Conservation (phyloP, 495 filamentous ascomycete species). For the Cercophora newfieldiana region DNA sequence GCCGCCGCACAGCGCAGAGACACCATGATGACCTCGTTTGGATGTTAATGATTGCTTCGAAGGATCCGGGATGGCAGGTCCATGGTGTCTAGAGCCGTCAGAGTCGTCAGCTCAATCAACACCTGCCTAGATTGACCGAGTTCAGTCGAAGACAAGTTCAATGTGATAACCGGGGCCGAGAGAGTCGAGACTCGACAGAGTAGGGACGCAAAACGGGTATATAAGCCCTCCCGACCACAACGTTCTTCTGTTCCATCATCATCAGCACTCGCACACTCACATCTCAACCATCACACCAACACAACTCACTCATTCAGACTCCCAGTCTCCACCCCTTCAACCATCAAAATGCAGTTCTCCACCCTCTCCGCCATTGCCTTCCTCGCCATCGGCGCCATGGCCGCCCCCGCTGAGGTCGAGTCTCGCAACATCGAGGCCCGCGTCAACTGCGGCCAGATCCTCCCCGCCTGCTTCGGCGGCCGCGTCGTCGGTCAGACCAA, state of each 20-base stretch:
- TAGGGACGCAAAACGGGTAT: too few species aligned
- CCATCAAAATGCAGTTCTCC: constrained; percentile 17
- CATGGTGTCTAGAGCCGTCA: not conserved
- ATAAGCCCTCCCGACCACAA: too few species aligned
- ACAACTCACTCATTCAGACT: too few species aligned
- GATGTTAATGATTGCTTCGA: not conserved
- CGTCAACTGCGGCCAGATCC: constrained; percentile 14
- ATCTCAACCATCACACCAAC: too few species aligned
- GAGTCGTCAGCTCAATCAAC: too few species aligned
- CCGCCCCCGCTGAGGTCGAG: constrained; percentile 2
- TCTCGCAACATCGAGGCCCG: constrained; percentile 5
- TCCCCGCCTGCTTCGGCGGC: constrained; percentile 16
- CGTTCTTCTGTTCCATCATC: too few species aligned
- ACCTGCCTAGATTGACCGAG: too few species aligned
- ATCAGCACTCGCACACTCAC: too few species aligned
- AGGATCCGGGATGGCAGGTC: not conserved
- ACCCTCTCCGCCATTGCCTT: constrained; percentile 7
- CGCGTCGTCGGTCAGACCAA: constrained; percentile 15
- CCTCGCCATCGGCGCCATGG: constrained; percentile 12
- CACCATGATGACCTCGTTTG: not conserved
- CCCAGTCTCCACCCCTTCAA: not conserved
- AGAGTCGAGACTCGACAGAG: too few species aligned
- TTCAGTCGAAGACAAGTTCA: too few species aligned
- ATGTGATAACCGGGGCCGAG: too few species aligned
- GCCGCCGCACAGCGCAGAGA: not conserved